These are phyloP conservation scores for Glycyrrhiza uralensis DNA, from an alignment of 306 rosid genomes.

Conservation along the genomic window DNA sequence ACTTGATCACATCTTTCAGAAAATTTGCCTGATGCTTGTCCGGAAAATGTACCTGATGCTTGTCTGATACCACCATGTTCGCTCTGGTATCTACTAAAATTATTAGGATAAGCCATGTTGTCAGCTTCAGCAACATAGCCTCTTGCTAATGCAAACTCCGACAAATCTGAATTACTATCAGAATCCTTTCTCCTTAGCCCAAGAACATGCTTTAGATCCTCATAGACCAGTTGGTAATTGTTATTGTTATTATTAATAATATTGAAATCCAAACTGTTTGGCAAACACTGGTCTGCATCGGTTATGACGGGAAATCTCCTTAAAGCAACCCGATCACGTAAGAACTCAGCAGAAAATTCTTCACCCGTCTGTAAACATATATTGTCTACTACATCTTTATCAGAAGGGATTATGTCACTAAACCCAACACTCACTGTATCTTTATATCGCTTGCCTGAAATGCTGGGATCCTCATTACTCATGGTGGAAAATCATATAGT, in stretches of 20 bases:
- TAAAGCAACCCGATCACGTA: slow-evolving; percentile 58
- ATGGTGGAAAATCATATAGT: slow-evolving; percentile 44
- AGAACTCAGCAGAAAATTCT: slow-evolving; percentile 79
- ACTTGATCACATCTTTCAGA: slow-evolving; percentile 34
- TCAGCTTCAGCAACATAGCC: slow-evolving; percentile 50
- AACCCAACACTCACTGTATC: slow-evolving; percentile 31
- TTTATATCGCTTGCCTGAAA: slow-evolving; percentile 34
- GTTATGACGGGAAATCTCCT: slow-evolving; percentile 48
- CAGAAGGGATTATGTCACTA: slow-evolving; percentile 27
- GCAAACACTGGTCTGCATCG: slow-evolving; percentile 43
- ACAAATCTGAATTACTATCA: slow-evolving; percentile 44
- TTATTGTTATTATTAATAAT: slow-evolving; percentile 34
- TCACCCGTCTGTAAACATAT: slow-evolving; percentile 80
- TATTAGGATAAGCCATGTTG: slow-evolving; percentile 41
- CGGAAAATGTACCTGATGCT: slow-evolving; percentile 32
- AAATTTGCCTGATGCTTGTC: slow-evolving; percentile 44
- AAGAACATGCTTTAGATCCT: slow-evolving; percentile 47
- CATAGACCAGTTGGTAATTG: slow-evolving; percentile 33
- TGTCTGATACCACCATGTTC: slow-evolving; percentile 52
- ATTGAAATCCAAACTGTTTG: slow-evolving; percentile 38
- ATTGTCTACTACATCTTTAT: slow-evolving; percentile 30
- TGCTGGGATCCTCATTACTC: slow-evolving; percentile 56
- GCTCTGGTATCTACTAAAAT: slow-evolving; percentile 36
- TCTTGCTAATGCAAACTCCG: slow-evolving; percentile 35
- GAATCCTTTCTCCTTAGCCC: slow-evolving; percentile 47